phyloP scores from a whole-genome alignment of 73 alveolate species.

The Paramecium octaurelia region DNA sequence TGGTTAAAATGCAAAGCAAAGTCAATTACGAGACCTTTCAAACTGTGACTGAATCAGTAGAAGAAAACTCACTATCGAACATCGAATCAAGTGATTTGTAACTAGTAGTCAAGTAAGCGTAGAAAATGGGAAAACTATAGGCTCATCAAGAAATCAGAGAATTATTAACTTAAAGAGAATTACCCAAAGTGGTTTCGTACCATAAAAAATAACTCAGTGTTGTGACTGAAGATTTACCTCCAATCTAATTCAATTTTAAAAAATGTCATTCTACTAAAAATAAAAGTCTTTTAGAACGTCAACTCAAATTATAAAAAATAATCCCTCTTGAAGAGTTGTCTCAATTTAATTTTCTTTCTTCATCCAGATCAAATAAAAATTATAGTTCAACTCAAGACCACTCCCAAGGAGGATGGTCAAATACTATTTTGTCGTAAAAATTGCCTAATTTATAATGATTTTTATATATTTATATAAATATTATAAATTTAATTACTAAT shows the following conservation, averaged over 20 bases:
- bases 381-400: background rate
- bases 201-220: background rate
- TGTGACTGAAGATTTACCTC: background rate
- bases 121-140: background rate
- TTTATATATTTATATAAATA: background rate
- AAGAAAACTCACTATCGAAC: background rate
- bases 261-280: background rate
- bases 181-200: background rate
- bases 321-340: background rate
- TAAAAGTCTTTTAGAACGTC: background rate
- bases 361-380: background rate
- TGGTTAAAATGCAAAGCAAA: background rate
- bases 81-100: background rate
- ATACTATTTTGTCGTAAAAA: background rate
- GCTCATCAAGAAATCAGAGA: background rate
- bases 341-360: background rate
- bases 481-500: background rate
- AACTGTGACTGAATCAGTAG: background rate
- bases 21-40: background rate
- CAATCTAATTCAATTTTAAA: background rate
- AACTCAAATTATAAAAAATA: background rate
- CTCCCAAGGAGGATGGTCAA: conserved; percentile 4
- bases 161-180: background rate
- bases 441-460: background rate
- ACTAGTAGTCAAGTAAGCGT: background rate